phyloP scores from a whole-genome alignment of 2,329 filamentous ascomycete species.

The Fusarium pseudoanthophilum region DNA sequence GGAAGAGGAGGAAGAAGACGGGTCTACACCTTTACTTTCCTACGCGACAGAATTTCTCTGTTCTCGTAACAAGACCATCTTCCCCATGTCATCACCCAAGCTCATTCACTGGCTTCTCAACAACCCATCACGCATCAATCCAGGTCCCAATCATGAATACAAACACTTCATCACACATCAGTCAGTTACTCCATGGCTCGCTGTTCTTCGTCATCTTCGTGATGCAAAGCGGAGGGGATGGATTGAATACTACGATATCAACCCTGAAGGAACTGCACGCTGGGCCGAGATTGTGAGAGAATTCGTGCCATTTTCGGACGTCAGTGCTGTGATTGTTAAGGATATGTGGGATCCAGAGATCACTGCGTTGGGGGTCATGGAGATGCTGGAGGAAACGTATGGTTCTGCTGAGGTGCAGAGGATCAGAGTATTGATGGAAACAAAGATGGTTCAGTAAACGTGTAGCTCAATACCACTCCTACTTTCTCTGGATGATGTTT shows the following conservation, averaged over 20 bases:
- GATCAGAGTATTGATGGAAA: not conserved
- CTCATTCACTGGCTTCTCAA: slow-evolving; percentile 6
- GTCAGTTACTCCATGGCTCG: not conserved
- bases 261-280: slow-evolving; percentile 3
- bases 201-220: slow-evolving; percentile 12
- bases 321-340: not conserved
- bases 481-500: not conserved
- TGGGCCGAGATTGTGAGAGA: not conserved
- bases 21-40: not conserved
- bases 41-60: slow-evolving; percentile 18
- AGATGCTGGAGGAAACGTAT: slow-evolving; percentile 11
- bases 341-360: slow-evolving; percentile 17
- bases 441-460: not conserved
- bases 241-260: slow-evolving; percentile 8
- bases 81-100: not conserved
- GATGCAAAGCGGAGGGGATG: slow-evolving; percentile 11
- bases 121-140: not conserved
- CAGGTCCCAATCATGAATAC: slow-evolving; percentile 5
- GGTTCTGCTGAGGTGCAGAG: not conserved
- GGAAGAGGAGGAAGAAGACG: not conserved
- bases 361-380: not conserved
- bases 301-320: not conserved
- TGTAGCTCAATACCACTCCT: not conserved
- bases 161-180: slow-evolving; percentile 8
- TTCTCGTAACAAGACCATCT: slow-evolving; percentile 16